phyloP scores from a whole-genome alignment of 805 yeast species.

The Pichia sporocuriosa region DNA sequence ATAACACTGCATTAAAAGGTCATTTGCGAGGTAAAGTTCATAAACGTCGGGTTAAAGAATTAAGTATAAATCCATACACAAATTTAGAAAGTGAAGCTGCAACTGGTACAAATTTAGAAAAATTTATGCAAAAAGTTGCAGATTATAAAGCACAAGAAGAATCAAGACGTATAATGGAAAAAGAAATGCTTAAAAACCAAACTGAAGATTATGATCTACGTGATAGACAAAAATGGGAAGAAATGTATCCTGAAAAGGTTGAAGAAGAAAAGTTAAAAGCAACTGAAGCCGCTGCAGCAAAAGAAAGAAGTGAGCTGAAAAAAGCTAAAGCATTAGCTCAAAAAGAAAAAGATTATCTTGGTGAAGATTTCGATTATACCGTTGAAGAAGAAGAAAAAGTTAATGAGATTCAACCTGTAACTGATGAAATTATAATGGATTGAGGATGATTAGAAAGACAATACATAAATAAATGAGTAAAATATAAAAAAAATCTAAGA shows the following conservation, averaged over 20 bases:
- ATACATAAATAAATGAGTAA: no score
- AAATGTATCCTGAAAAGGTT: constrained; percentile 22
- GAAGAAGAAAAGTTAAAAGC: constrained; percentile 11
- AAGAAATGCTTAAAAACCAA: constrained; percentile 22
- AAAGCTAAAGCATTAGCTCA: not conserved
- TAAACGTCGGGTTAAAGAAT: constrained; percentile 74
- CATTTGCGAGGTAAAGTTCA: constrained; percentile 77
- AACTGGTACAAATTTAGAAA: constrained; percentile 66
- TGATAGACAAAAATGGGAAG: constrained; percentile 25
- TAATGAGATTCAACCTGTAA: no score
- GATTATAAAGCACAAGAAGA: constrained; percentile 45
- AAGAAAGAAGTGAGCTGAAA: constrained; percentile 4
- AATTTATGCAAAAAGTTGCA: constrained; percentile 59
- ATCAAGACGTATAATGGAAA: constrained; percentile 39
- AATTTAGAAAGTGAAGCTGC: constrained; percentile 89
- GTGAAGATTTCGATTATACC: no score
- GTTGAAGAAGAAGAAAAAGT: constrained; percentile 1
- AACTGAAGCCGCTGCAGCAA: constrained; percentile 4
- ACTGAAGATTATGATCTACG: constrained; percentile 28
- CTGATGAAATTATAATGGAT: not conserved
- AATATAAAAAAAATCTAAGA: no score
- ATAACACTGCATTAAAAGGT: constrained; percentile 59
- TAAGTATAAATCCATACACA: constrained; percentile 77
- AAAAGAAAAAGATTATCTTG: constrained; percentile 1
- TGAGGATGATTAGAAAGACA: no score